A percentile compares a stretch with the other conserved stretches of the same genome.
phyloP scores from a whole-genome alignment of 306 rosid genomes.

The Ammopiptanthus mongolicus region DNA sequence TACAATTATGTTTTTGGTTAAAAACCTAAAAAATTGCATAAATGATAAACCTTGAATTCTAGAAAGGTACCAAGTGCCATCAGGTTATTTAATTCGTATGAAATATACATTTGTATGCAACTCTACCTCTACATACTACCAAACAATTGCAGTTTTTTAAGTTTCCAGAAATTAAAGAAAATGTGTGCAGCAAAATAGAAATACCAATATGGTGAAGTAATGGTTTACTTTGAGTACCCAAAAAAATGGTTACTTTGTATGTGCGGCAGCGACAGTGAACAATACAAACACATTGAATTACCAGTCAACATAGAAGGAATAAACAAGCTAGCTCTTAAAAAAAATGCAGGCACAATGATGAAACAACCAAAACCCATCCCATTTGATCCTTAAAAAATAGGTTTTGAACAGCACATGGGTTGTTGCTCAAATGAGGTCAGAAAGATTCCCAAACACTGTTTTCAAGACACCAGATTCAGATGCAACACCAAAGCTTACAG shows the following conservation, averaged over 20 bases:
- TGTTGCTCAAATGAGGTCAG: constrained; percentile 31
- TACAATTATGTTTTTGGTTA: too few species aligned
- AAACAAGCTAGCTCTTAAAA: background rate
- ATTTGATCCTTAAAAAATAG: constrained; percentile 33
- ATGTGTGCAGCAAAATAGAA: background rate
- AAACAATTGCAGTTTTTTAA: background rate
- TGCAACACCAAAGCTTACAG: constrained; percentile 21
- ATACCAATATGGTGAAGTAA: background rate
- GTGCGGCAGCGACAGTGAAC: background rate
- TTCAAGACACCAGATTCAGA: constrained; percentile 32
- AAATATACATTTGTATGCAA: background rate
- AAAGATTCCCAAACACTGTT: constrained; percentile 52
- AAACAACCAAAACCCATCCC: constrained; percentile 17
- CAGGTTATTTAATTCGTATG: background rate
- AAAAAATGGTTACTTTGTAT: background rate
- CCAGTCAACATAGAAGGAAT: background rate
- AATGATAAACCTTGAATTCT: background rate
- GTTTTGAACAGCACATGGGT: constrained; percentile 46
- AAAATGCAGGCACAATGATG: constrained; percentile 2
- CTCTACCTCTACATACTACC: background rate
- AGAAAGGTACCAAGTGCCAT: background rate
- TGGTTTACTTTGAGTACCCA: background rate
- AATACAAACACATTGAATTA: background rate
- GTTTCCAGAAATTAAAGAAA: background rate
- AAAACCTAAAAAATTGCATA: background rate